Evolutionary conservation across 106 monocot species (phyloP), one percentile per base, ranked within the genome.

Genomic region (Dendrobium officinale): DNA sequence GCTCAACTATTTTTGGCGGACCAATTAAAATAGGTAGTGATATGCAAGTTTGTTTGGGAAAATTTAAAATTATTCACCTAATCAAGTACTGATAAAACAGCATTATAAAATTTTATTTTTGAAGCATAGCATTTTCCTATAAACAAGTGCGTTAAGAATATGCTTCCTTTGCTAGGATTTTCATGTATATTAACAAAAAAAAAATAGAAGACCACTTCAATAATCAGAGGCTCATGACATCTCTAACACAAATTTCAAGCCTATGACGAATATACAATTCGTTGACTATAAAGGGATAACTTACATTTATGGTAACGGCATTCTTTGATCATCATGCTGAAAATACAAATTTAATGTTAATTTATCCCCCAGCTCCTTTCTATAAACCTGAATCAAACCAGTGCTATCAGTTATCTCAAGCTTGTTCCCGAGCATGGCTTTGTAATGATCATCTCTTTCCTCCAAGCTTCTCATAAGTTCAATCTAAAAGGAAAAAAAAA

Each of bases 331-430:
- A 41, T 19, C 73, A 16, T 18, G 33, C 3, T 73, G 40, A 73
- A 37, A 16, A 16, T 42, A 37, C 11, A 2, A 40, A 41, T 73
- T 82, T 42, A 86, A 73, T 13, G 85, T 78, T 22, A 95, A 79
- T 75, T 83, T 91, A 54, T 93, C 79, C 33, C 87, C 86, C 61
- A 95, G 85, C 55, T 93, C 86, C 73, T 93, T 95, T 5, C 88
- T 82, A 64, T 93, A 95, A 75, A 95, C 93, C 75, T 95, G 93
- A 81, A 95, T 95, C 80, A 95, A 82, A 29, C 95, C 90, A 13
- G 83, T 88, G 20, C 79, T 86, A 73, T 93, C 95, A 66, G 81
- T 80, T 80, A 88, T 86, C 44, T 85, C 79, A 83, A 95, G 88
- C 83, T 92, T 95, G 42, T 93, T 83, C 11, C 82, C 86, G 78